Evolutionary conservation across 345 rosid species (phyloP).

Genomic region (Balakata baccata): DNA sequence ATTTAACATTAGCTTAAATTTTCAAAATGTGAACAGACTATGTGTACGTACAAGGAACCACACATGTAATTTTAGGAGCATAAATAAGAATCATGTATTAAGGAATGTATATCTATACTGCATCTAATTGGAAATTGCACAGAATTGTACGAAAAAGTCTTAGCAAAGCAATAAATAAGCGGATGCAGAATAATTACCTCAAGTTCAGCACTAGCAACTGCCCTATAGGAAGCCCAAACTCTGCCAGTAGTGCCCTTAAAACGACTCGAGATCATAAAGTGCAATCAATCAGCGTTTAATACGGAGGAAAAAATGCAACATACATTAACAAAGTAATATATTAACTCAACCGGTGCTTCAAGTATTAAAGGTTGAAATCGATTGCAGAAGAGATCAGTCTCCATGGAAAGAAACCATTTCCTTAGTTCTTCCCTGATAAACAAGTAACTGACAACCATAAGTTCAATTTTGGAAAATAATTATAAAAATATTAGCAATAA

Average conservation of each 20-base stretch:
- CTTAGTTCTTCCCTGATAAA: no score
- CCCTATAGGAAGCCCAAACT: slow-evolving; percentile 70
- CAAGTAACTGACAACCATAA: no score
- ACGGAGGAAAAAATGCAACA: background rate
- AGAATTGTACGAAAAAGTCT: background rate
- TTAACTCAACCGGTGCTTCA: no score
- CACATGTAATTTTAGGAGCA: background rate
- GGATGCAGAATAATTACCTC: slow-evolving; percentile 46
- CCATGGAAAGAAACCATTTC: no score
- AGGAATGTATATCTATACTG: background rate
- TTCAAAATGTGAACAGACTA: background rate
- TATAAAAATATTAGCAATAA: no score
- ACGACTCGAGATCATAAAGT: slow-evolving; percentile 15
- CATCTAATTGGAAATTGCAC: background rate
- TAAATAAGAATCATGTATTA: background rate
- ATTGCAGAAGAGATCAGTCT: no score
- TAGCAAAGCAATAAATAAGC: slow-evolving; percentile 3
- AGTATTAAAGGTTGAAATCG: no score
- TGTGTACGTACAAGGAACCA: background rate
- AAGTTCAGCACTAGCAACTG: slow-evolving; percentile 55
- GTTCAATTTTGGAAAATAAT: no score
- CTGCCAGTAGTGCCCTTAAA: slow-evolving; percentile 60
- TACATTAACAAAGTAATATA: no score
- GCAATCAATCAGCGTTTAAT: slow-evolving; percentile 4
- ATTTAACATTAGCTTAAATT: background rate